Evolutionary conservation across 805 yeast genomes (phyloP), one percentile per base, ranked within the genome.

Genomic region (Torulaspora indica): DNA sequence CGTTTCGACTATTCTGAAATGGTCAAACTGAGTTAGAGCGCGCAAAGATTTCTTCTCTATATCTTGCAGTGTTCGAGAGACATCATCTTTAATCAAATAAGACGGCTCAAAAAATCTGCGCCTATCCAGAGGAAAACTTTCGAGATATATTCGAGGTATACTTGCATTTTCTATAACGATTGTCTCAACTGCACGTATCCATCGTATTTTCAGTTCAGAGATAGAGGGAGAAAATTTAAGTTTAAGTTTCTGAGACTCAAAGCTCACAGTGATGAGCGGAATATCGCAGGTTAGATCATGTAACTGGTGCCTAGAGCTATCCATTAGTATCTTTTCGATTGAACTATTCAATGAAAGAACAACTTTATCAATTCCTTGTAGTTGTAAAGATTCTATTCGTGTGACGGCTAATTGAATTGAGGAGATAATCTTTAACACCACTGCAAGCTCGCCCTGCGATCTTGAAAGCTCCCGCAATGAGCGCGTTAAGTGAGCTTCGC

Each of bases 321-420:
- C 18, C 25, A 18, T 10, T 7, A 45, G 12, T 8, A 40, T 30
- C 17, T 28, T 15, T 22, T 28, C 34, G 13, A 47, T 38, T 14
- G 34, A 38, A 8, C 14, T 32, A 24, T 52, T 52, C 8, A 52
- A 32, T 15, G 4, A 27, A 7, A 12, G 6, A 14, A 36, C 35
- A 17, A 46, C 25, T 8, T 32, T 25, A 4, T 17, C 24, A 5
- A 27, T 18, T 8, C 37, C 32, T 8, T 30, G 28, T 18, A 40
- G 27, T 22, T 44, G 46, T 8, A 31, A 5, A 13, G 17, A 9
- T 9, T 22, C 12, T 13, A 47, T 10, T 13, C 31, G 30, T 12
- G 39, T 25, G 30, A 50, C 14, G n/a, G 43, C 37, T 3, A 12
- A 14, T 22, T 51, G 53, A 8, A 51, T 27, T 2, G 25, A 22